Percentiles rank a stretch among this genome's conserved stretches.
Conservation (phyloP, 2,329 filamentous ascomycete genomes). For the Penicillium sp. region DNA sequence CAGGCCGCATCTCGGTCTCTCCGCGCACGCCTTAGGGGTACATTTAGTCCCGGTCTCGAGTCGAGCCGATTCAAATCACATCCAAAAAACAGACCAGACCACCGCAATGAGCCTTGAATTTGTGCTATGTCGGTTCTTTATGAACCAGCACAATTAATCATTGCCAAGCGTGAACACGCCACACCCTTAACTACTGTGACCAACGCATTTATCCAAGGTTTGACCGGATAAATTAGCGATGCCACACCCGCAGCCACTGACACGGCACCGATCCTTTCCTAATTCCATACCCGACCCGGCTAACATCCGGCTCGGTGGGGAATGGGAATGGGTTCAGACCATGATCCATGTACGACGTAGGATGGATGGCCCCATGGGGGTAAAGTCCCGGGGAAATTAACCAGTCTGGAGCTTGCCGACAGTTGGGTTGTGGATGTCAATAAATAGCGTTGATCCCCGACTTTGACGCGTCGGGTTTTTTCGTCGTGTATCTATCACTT, state of each 20-base stretch:
- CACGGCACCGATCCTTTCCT: neutral
- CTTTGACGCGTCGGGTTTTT: neutral
- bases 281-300: neutral
- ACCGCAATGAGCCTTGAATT: too few species aligned
- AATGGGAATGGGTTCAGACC: neutral
- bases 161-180: too few species aligned
- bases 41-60: too few species aligned
- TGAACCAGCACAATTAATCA: too few species aligned
- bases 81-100: too few species aligned
- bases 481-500: neutral
- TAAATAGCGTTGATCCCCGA: neutral
- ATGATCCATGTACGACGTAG: too few species aligned
- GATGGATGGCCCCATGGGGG: neutral
- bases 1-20: neutral
- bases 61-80: too few species aligned
- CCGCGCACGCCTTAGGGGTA: too few species aligned
- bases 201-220: conserved; percentile 6
- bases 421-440: neutral
- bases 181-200: too few species aligned
- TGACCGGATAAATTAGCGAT: conserved; percentile 2
- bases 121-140: too few species aligned
- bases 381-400: neutral
- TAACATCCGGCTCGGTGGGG: neutral
- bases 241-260: neutral
- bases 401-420: neutral